Base-by-base conservation (phyloP, 176 grass and related monocot species). In the Hyparrhenia diplandra region DNA sequence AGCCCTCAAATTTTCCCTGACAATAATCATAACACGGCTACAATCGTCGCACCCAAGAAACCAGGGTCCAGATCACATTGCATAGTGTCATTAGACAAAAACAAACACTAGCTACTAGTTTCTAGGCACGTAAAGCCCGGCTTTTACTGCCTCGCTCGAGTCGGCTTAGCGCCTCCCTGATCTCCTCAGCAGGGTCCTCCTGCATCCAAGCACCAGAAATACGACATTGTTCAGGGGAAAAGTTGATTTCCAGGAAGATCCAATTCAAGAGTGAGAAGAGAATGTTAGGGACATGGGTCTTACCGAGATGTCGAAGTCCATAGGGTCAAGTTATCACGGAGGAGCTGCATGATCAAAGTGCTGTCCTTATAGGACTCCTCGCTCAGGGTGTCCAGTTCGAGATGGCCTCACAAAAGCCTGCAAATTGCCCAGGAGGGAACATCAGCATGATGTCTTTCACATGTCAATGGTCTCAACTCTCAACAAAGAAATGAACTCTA, bases 361-460 rank as follows among this genome's bases (percentile, higher is more conserved):
- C 90, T 92, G 87, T 96, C 93, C 80, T 96, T 96, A 90, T 92
- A 92, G 45, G 93, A 96, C 77, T 96, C 93, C 76, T 92, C 93
- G 18, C 93, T 91, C 83, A 96, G 84, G 54, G 90, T 96, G 74
- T 96, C 90, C 71, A 92, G 83, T 85, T 96, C 10, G 93, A 92
- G 17, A 96, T 92, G 37, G 93, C 93, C 90, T 96, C 93, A 54
- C 94, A 69, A 97, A 93, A 71, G 94, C 88, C 94, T 97, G 73
- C 25, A n/a, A 8, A 84, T 66, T 52, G 47, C 27, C 46, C 39
- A 71, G 21, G 14, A 5, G 13, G 65, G 13, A 42, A 34, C 31
- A 78, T 68, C 39, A 84, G 72, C 71, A 66, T 81, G 71, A 76
- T 77, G 82, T 30, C 35, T 85, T 76, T 30, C 7, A 32, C 13